Percentiles rank a stretch among this genome's conserved stretches.
Conservation (phyloP, 1,139 yeast species). For the Hyphopichia buzzinii region DNA sequence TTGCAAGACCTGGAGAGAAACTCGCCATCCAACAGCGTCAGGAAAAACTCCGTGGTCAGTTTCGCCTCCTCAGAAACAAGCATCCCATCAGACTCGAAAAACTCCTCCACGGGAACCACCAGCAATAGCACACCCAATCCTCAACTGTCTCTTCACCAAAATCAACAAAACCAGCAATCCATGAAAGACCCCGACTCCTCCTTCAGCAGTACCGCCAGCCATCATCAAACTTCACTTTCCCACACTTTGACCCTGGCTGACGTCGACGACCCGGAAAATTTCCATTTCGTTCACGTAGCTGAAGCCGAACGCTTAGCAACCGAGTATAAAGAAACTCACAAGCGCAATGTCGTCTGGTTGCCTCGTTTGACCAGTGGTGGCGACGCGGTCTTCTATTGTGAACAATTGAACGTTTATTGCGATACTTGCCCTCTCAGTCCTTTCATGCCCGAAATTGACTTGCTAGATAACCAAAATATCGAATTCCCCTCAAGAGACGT, state of each 20-base stretch:
- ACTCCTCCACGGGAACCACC: not conserved
- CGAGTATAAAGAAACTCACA: conserved; percentile 27
- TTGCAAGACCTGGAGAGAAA: conserved; percentile 30
- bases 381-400: conserved; percentile 57
- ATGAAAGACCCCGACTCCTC: conserved; percentile 4
- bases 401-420: conserved; percentile 57
- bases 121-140: not conserved
- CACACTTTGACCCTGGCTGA: conserved; percentile 7
- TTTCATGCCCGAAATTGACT: conserved; percentile 17
- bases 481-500: conserved; percentile 29
- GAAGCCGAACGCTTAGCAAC: conserved; percentile 38
- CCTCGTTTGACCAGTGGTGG: conserved; percentile 58
- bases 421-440: conserved; percentile 49
- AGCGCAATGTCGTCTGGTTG: conserved; percentile 42
- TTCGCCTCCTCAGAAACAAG: conserved; percentile 45
- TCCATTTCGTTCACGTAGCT: conserved; percentile 23
- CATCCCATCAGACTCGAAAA: conserved; percentile 12
- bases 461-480: conserved; percentile 14
- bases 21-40: conserved; percentile 30
- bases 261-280: conserved; percentile 10
- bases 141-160: not conserved
- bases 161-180: not conserved
- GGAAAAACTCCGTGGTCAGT: conserved; percentile 49
- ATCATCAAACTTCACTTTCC: conserved; percentile 5
- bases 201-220: conserved; percentile 7